Evolutionary conservation across 345 rosid species (phyloP).

Genomic region (Euphorbia pulcherrima): DNA sequence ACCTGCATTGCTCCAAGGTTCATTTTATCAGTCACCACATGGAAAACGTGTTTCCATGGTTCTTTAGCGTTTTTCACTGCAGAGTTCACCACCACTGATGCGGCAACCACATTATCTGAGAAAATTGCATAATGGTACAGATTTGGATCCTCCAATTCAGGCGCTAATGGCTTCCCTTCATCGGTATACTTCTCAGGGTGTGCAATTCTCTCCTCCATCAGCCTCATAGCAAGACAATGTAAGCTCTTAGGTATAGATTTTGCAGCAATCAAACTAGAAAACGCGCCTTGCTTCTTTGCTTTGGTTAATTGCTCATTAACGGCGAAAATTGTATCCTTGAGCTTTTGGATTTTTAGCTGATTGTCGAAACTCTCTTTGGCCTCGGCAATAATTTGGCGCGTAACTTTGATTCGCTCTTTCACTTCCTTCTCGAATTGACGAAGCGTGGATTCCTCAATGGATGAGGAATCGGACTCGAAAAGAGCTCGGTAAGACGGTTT

Average conservation of each 20-base stretch:
- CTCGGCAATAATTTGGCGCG: constrained; percentile 80
- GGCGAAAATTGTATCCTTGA: constrained; percentile 80
- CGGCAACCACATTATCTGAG: constrained; percentile 89
- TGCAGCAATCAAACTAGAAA: constrained; percentile 89
- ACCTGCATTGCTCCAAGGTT: constrained; percentile 99
- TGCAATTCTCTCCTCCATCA: constrained; percentile 94
- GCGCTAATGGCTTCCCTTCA: constrained; percentile 59
- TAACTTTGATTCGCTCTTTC: constrained; percentile 83
- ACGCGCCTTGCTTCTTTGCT: constrained; percentile 95
- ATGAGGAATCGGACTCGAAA: constrained; percentile 52
- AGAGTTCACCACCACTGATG: constrained; percentile 92
- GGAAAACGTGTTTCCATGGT: constrained; percentile 92
- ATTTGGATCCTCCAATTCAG: constrained; percentile 75
- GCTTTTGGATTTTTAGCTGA: constrained; percentile 91
- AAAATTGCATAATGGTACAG: constrained; percentile 91
- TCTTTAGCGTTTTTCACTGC: constrained; percentile 91
- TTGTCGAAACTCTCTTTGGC: constrained; percentile 94
- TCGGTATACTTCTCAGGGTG: constrained; percentile 73
- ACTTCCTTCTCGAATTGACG: constrained; percentile 90
- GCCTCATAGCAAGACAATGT: constrained; percentile 90
- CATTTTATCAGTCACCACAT: constrained; percentile 98
- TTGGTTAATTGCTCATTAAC: constrained; percentile 85
- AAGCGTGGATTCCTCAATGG: constrained; percentile 65
- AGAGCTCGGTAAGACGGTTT: constrained; percentile 64
- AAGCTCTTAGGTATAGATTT: constrained; percentile 90